Conservation (phyloP, 495 filamentous ascomycete species). For the Hypomontagnella monticulosa region DNA sequence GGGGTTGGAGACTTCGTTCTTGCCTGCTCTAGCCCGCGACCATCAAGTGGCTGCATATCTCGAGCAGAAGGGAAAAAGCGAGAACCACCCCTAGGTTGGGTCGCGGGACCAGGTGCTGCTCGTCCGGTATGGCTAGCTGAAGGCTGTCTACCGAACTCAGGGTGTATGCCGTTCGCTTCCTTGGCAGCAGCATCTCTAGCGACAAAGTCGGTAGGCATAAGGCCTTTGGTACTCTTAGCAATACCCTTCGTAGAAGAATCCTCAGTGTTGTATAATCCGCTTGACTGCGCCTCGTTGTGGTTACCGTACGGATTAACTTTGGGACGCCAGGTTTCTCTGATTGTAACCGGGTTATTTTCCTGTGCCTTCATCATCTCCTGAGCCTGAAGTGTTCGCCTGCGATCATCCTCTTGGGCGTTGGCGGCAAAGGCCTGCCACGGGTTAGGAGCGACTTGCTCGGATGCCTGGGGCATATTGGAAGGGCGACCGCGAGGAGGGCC, state of each 20-base stretch:
- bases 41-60: conserved; percentile 12
- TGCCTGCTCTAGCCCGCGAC: conserved; percentile 17
- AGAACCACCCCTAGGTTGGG: conserved; percentile 58
- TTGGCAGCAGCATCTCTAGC: conserved; percentile 2
- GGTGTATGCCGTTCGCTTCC: conserved; percentile 30
- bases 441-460: conserved; percentile 8
- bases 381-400: conserved; percentile 28
- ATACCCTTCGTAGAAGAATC: not conserved
- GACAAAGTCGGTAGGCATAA: conserved; percentile 26
- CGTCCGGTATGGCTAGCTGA: conserved; percentile 49
- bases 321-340: conserved; percentile 73
- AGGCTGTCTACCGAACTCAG: conserved; percentile 52
- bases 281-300: conserved; percentile 8
- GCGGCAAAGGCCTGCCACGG: conserved; percentile 36
- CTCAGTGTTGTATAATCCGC: not conserved
- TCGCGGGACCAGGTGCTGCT: conserved; percentile 45
- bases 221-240: conserved; percentile 18
- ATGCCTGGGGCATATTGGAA: conserved; percentile 16
- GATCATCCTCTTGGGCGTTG: conserved; percentile 32
- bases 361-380: conserved; percentile 14
- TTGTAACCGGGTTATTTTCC: conserved; percentile 50
- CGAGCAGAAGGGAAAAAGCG: conserved; percentile 72
- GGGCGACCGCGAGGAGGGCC: conserved; percentile 39
- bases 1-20: conserved; percentile 68
- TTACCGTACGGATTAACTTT: conserved; percentile 57